phyloP scores from a whole-genome alignment of 129 eudicot genomes.

The Daucus carota region DH1_v3.0 NC_030386.2:39428501-39429000 shows the following conservation, averaged over 20 bases:
- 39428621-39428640: too few relatives aligned
- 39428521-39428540: not conserved
- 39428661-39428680: not conserved
- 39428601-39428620: not conserved
- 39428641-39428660: too few relatives aligned
- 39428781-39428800: not conserved
- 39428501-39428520: not conserved
- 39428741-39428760: not conserved
- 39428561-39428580: not conserved
- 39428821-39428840: not conserved
- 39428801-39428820: not conserved
- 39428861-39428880: not conserved
- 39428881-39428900: not conserved
- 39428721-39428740: too few relatives aligned
- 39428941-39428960: not conserved
- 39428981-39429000: not conserved
- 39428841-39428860: not conserved
- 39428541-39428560: not conserved
- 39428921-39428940: too few relatives aligned
- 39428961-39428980: not conserved
- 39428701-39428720: too few relatives aligned
- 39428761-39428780: not conserved
- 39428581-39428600: too few relatives aligned
- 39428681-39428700: too few relatives aligned
- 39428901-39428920: not conserved